Conservation (phyloP, 495 filamentous ascomycete genomes). For the Terfezia claveryi region DNA sequence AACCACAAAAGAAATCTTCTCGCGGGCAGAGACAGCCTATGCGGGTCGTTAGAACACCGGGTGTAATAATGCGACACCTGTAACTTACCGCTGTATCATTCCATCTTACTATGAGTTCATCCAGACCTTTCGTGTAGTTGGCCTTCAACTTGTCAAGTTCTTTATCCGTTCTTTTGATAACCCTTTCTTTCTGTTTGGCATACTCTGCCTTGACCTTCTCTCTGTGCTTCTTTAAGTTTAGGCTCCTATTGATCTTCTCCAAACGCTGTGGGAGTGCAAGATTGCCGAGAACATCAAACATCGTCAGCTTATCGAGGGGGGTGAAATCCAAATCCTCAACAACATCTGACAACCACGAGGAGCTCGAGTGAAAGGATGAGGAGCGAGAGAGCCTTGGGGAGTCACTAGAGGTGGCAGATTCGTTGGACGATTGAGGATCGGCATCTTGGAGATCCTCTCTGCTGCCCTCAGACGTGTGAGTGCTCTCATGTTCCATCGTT, state of each 20-base stretch:
- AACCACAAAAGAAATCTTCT: slow-evolving; percentile 90
- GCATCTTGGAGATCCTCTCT: slow-evolving; percentile 19
- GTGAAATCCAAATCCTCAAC: slow-evolving; percentile 57
- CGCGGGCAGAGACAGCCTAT: slow-evolving; percentile 47
- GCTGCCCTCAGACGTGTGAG: slow-evolving; percentile 5
- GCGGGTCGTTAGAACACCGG: neutral
- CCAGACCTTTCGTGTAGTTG: slow-evolving; percentile 70
- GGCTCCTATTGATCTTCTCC: slow-evolving; percentile 52
- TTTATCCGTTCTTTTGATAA: slow-evolving; percentile 47
- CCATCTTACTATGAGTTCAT: slow-evolving; percentile 66
- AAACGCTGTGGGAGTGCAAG: slow-evolving; percentile 71
- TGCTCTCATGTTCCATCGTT: no score
- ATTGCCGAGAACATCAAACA: slow-evolving; percentile 87
- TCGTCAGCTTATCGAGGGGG: slow-evolving; percentile 71
- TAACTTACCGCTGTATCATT: slow-evolving; percentile 46
- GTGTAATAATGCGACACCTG: neutral
- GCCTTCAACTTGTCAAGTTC: slow-evolving; percentile 77
- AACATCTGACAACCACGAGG: slow-evolving; percentile 51
- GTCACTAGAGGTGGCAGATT: slow-evolving; percentile 8
- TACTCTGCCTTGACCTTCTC: slow-evolving; percentile 41
- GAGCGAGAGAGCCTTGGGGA: slow-evolving; percentile 12
- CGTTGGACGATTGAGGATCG: slow-evolving; percentile 2
- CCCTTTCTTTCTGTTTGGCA: slow-evolving; percentile 27
- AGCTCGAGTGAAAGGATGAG: slow-evolving; percentile 32
- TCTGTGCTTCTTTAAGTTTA: slow-evolving; percentile 62